Percentiles rank a stretch among this genome's conserved stretches.
These are phyloP conservation scores for Arctium lappa DNA, from an alignment of 129 eudicot genomes.

Conservation along the genomic window DNA sequence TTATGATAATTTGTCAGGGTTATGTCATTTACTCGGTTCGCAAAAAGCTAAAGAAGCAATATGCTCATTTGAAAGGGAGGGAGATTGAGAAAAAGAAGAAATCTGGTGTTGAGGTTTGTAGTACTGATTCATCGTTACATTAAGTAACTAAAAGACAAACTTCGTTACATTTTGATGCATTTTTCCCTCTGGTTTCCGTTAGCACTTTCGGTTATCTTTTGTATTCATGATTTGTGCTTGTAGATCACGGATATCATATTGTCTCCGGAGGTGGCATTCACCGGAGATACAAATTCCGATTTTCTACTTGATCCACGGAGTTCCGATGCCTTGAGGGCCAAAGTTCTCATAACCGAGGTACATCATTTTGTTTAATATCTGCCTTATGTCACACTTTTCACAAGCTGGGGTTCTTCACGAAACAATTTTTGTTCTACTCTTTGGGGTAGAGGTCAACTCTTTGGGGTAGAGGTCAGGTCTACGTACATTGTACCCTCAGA, in stretches of 20 bases:
- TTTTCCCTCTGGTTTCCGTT: neutral
- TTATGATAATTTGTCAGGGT: slow-evolving; percentile 48
- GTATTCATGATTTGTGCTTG: slow-evolving; percentile 4
- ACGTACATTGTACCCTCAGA: neutral
- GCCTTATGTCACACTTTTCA: neutral
- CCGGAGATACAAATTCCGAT: slow-evolving; percentile 91
- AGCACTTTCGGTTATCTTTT: slow-evolving; percentile 2
- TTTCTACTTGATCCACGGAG: slow-evolving; percentile 85
- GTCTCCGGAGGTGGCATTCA: slow-evolving; percentile 95
- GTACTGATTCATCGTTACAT: neutral
- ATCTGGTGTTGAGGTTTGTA: slow-evolving; percentile 89
- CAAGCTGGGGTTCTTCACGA: no score
- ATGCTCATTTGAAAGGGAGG: slow-evolving; percentile 78
- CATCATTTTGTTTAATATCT: neutral
- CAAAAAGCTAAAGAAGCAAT: slow-evolving; percentile 90
- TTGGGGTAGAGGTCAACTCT: neutral
- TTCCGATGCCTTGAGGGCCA: slow-evolving; percentile 94
- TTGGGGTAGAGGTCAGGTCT: neutral
- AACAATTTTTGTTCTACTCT: neutral
- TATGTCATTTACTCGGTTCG: slow-evolving; percentile 86
- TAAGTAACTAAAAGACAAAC: neutral
- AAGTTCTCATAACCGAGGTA: slow-evolving; percentile 93
- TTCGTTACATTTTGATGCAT: neutral
- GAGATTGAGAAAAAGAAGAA: slow-evolving; percentile 90
- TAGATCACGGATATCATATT: slow-evolving; percentile 86